Evolutionary conservation across 371 early-diverging fungal species (phyloP).

Genomic region (Amoeboaphelidium occidentale): DNA sequence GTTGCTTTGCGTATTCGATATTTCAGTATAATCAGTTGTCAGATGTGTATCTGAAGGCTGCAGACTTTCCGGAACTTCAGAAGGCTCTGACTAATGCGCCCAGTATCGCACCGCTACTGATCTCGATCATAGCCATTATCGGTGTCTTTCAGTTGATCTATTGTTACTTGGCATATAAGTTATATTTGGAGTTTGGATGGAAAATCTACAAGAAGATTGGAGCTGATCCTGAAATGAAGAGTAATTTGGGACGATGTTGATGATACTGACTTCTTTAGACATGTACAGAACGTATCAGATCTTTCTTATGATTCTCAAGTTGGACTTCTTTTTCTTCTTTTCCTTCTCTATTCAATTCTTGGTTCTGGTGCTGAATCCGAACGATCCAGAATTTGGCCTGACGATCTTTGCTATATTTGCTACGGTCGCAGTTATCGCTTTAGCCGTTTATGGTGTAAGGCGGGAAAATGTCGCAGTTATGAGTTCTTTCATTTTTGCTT

Average conservation of each 20-base stretch:
- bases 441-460: constrained; percentile 49
- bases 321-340: constrained; percentile 63
- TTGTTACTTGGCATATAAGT: constrained; percentile 17
- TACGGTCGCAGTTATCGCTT: constrained; percentile 32
- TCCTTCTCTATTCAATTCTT: constrained; percentile 68
- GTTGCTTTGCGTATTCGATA: constrained; percentile 45
- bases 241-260: constrained; percentile 20
- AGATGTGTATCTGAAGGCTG: background rate
- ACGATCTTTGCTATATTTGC: constrained; percentile 48
- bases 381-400: constrained; percentile 33
- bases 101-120: constrained; percentile 8
- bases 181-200: constrained; percentile 80
- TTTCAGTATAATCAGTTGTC: constrained; percentile 25
- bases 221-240: constrained; percentile 57
- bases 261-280: constrained; percentile 15
- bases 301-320: constrained; percentile 58
- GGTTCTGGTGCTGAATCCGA: constrained; percentile 31
- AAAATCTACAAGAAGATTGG: constrained; percentile 80
- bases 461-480: constrained; percentile 33
- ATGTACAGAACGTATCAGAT: constrained; percentile 69
- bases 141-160: constrained; percentile 13
- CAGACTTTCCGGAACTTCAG: too few species aligned
- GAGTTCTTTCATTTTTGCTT: constrained; percentile 32
- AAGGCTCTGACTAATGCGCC: background rate
- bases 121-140: constrained; percentile 18